Evolutionary conservation across 495 filamentous ascomycete genomes (phyloP).

Genomic region (Xylaria acuta): DNA sequence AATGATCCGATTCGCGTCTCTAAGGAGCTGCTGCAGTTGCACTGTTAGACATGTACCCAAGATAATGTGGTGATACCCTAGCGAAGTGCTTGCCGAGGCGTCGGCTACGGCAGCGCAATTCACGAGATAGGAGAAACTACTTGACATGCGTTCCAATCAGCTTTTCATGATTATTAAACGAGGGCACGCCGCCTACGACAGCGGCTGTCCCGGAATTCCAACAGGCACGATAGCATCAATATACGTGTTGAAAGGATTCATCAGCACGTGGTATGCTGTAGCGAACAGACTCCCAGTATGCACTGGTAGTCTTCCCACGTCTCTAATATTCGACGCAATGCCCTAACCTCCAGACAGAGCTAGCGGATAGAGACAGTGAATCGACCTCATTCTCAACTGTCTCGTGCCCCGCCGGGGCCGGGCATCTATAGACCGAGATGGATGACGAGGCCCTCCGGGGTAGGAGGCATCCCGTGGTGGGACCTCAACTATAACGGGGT

Average conservation of each 20-base stretch:
- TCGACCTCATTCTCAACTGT: background rate
- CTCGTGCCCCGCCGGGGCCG: background rate
- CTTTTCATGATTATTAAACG: background rate
- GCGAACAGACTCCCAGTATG: background rate
- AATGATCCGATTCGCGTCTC: background rate
- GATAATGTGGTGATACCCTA: slow-evolving; percentile 11
- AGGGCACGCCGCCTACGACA: slow-evolving; percentile 3
- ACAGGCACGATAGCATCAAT: background rate
- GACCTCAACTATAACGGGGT: slow-evolving; percentile 2
- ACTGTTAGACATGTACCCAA: background rate
- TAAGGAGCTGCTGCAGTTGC: background rate
- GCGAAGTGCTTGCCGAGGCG: slow-evolving; percentile 3
- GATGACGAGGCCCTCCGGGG: slow-evolving; percentile 24
- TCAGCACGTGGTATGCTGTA: background rate
- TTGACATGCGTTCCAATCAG: slow-evolving; percentile 10
- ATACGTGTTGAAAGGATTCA: background rate
- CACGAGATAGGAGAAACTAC: background rate
- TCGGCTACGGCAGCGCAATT: background rate
- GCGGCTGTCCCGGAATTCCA: background rate
- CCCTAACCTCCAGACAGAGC: background rate
- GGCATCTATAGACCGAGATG: background rate
- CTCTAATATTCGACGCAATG: background rate
- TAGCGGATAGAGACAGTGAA: background rate
- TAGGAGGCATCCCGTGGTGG: slow-evolving; percentile 14
- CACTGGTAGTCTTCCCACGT: background rate